Base-by-base conservation (phyloP, 1,284 basidiomycete genomes). In the Pseudozyma hubeiensis region DNA sequence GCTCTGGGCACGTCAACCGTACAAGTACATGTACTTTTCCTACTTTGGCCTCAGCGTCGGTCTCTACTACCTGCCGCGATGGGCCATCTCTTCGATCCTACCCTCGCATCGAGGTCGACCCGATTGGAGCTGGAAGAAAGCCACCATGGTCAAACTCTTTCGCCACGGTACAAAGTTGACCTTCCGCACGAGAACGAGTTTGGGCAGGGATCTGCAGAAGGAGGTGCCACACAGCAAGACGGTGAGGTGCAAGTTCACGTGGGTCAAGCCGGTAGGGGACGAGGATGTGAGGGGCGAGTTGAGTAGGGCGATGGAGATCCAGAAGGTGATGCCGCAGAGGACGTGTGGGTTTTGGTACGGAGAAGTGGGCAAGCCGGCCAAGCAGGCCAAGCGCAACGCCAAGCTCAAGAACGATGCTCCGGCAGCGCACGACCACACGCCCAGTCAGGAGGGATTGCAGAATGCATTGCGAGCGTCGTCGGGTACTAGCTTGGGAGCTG, bases 341-440 rank as follows among this genome's bases (percentile, higher is more conserved):
- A 78, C 75, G 9, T 78, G 75, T 35, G 81, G 81, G 10, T 83
- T 79, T 43, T 83, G 80, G 78, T 77, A 75, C 39, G 70, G 75
- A 3, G 77, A 69, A 41, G 66, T 69, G 31, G 60, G 59, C 0
- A 61, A 69, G 29, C 47, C 41, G 34, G 52, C 31, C 0, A 55
- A 52, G 11, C 19, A 29, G 3, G 30, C 37, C 16, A 43, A 45
- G 9, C 35, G 35, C 53, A 41, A 30, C 48, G 29, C 7, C 53
- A 13, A 41, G 16, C 16, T n/a, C 40, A n/a, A 41, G 11, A 13
- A 41, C 24, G 24, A 24, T 24, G 11, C 31, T 11, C 34, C 49
- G 16, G 13, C 29, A 16, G 34, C 16, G 31, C 24, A 37, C 13
- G 37, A 34, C 6, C 33, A 16, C 5, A 50, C 35, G 29, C 55